These are phyloP conservation scores for Chara braunii DNA, from an alignment of 139 green algal genomes.

Conservation along the genomic window DNA sequence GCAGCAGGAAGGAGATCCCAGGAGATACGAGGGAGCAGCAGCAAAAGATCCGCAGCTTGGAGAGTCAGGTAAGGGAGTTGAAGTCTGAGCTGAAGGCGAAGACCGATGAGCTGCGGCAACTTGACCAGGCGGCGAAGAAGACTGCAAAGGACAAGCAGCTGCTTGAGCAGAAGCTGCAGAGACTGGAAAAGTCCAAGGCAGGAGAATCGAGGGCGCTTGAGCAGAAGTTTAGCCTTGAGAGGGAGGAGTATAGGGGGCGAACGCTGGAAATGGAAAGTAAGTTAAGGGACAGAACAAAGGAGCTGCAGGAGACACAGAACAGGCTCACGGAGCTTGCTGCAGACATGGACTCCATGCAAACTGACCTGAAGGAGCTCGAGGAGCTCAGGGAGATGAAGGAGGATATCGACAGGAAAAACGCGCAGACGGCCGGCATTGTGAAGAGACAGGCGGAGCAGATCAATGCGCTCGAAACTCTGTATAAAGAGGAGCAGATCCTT, in stretches of 20 bases:
- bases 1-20: too few relatives aligned
- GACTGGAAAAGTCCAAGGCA: slow-evolving; percentile 60
- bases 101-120: neutral
- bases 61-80: slow-evolving; percentile 15
- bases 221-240: slow-evolving; percentile 9
- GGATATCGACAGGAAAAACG: slow-evolving; percentile 81
- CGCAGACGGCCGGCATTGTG: slow-evolving; percentile 67
- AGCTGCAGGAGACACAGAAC: neutral
- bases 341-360: slow-evolving; percentile 30
- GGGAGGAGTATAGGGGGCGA: slow-evolving; percentile 15
- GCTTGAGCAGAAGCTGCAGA: slow-evolving; percentile 73
- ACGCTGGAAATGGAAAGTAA: slow-evolving; percentile 4
- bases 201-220: slow-evolving; percentile 48
- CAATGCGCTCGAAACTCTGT: slow-evolving; percentile 86
- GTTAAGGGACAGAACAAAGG: neutral
- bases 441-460: slow-evolving; percentile 72
- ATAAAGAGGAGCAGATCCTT: slow-evolving; percentile 71
- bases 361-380: slow-evolving; percentile 69
- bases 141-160: slow-evolving; percentile 47
- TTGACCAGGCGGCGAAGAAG: slow-evolving; percentile 18
- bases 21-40: too few relatives aligned
- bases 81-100: slow-evolving; percentile 1
- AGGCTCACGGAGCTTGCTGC: slow-evolving; percentile 42
- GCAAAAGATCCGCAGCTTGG: too few relatives aligned
- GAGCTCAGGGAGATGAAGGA: slow-evolving; percentile 85